These are phyloP conservation scores for Santalum album DNA, from an alignment of 164 flowering plant species.

Conservation along the genomic window DNA sequence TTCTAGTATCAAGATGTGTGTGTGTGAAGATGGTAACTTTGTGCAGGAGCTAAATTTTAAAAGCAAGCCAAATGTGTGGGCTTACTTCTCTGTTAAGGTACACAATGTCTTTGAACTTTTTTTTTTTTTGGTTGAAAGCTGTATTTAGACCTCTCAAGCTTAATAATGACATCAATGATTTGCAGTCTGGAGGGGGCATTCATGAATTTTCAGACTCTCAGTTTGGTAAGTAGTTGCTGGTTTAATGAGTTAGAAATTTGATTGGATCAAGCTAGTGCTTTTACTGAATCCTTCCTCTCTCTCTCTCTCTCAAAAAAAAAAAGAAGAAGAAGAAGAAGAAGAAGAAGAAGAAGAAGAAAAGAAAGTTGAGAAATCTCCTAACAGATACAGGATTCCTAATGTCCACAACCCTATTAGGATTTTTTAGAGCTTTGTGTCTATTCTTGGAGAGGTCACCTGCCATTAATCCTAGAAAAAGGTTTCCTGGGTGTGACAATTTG, in stretches of 20 bases:
- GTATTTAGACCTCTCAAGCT: neutral
- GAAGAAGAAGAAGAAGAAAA: neutral
- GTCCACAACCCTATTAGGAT: too few species aligned
- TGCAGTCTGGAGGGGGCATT: constrained; percentile 99
- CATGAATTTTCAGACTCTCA: constrained; percentile 99
- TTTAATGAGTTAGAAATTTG: too few species aligned
- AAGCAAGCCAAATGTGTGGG: constrained; percentile 99
- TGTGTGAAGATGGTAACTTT: constrained; percentile 7
- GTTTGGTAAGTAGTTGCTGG: constrained; percentile 58
- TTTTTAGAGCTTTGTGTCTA: too few species aligned
- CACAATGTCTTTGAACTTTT: neutral
- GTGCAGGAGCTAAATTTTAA: constrained; percentile 90
- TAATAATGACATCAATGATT: constrained; percentile 9
- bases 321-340: too few species aligned
- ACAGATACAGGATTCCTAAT: too few species aligned
- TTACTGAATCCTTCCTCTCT: too few species aligned
- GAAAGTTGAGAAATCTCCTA: too few species aligned
- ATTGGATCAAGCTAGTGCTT: neutral
- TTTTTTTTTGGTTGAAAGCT: neutral
- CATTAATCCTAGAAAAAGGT: too few species aligned
- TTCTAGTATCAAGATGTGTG: constrained; percentile 9
- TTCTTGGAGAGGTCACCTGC: too few species aligned
- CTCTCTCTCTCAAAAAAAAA: too few species aligned
- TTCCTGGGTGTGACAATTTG: too few species aligned
- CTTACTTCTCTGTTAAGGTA: constrained; percentile 99